Base-by-base conservation (phyloP, 2,329 filamentous ascomycete species). In the Biscogniauxia marginata region DNA sequence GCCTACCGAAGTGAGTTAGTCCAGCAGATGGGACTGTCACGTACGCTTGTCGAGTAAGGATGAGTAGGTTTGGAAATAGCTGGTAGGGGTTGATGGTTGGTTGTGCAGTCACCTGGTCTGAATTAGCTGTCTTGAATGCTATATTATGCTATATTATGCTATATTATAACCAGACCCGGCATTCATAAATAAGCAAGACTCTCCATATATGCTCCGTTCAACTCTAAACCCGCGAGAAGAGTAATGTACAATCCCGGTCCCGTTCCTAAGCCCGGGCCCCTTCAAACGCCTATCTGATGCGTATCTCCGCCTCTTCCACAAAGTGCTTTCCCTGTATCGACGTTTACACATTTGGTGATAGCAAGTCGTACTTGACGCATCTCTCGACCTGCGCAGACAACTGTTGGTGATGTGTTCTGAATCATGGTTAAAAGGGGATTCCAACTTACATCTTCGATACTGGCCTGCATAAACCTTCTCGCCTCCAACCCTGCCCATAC, bases 401-500 rank as follows among this genome's bases (percentile, higher is more conserved):
- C 44, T 52, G 54, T 16, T 47, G 21, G 20, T 9, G 9, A 16
- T 16, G 11, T 25, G 5, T 19, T 22, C 55, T 34, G 25, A 52
- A 50, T 16, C 7, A 21, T 50, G 50, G 9, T 49, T 60, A 47
- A 59, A n/a, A 59, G 47, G 39, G 23, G 46, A 39, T 8, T 18
- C 6, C 5, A 49, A 81, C 86, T 80, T 72, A 92, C 90, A 73
- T 92, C 92, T 70, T 96, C 91, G 53, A 96, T 84, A 61, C 91
- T 96, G 46, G 91, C 91, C 74, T 96, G 91, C 75, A 97, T 82
- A 74, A 96, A 95, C 64, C 88, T 88, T 60, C 93, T 83, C 49
- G 92, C 90, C 76, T 98, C 93, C 9, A 98, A 78, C 1, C 93
- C 93, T 57, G 90, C 85, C 93, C 93, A 98, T 4, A 97, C 87